Percentiles rank a stretch among this genome's conserved stretches.
Evolutionary conservation across 345 rosid species (phyloP).

Genomic region (Camelina hispida): DNA sequence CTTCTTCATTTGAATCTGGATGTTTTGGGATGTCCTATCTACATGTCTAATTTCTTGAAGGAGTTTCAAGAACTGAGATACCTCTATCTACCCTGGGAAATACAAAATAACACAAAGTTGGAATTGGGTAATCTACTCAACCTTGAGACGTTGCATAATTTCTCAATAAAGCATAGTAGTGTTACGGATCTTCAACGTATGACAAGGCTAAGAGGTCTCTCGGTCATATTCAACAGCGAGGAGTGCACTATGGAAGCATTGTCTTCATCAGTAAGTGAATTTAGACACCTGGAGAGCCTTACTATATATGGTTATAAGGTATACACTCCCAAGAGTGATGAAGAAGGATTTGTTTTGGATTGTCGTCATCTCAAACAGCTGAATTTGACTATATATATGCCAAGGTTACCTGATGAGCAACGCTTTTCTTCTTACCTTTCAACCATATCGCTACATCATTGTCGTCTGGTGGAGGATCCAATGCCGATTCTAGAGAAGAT

Average conservation of each 20-base stretch:
- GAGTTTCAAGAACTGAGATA: constrained; percentile 27
- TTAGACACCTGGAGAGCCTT: constrained; percentile 11
- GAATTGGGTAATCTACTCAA: constrained; percentile 23
- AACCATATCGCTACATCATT: constrained; percentile 17
- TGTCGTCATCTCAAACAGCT: constrained; percentile 21
- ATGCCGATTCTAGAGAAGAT: constrained; percentile 54
- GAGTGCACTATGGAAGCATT: neutral
- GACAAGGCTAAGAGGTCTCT: neutral
- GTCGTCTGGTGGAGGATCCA: constrained; percentile 44
- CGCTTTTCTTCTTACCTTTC: constrained; percentile 43
- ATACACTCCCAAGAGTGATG: neutral
- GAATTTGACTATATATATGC: neutral
- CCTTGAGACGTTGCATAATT: constrained; percentile 5
- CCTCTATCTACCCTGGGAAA: neutral
- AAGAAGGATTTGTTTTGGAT: constrained; percentile 2
- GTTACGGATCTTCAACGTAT: constrained; percentile 4
- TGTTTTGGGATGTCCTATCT: rapidly evolving
- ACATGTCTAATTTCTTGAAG: constrained; percentile 17
- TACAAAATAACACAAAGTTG: neutral
- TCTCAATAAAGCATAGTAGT: neutral
- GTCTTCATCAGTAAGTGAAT: constrained; percentile 22
- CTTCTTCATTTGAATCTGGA: constrained; percentile 15
- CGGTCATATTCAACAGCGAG: neutral
- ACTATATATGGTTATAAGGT: neutral
- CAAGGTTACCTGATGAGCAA: constrained; percentile 28